Percentiles rank a stretch among this genome's conserved stretches.
These are phyloP conservation scores for Medicago ruthenica DNA, from an alignment of 306 rosid species.

Conservation along the genomic window DNA sequence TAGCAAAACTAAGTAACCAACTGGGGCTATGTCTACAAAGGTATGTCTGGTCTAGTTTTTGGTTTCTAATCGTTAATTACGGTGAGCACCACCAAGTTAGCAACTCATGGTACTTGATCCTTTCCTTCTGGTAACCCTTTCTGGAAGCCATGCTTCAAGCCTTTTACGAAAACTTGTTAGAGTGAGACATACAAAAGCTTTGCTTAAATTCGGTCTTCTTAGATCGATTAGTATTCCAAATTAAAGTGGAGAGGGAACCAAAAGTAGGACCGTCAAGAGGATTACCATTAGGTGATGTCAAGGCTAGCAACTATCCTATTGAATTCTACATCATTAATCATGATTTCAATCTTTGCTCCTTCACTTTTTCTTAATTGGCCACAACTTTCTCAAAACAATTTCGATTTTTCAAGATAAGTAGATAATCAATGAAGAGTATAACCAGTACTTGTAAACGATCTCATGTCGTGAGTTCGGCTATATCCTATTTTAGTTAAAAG, in stretches of 20 bases:
- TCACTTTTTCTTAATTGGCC: not conserved
- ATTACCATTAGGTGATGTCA: no score
- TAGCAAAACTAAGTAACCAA: no score
- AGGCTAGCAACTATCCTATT: no score
- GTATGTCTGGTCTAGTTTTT: not conserved
- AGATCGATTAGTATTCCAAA: not conserved
- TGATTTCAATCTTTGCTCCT: not conserved
- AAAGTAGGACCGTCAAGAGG: no score
- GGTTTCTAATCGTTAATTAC: not conserved
- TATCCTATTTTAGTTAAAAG: constrained; percentile 24
- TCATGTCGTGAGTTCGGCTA: not conserved
- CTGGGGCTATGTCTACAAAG: no score
- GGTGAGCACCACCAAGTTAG: not conserved
- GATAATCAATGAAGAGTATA: not conserved
- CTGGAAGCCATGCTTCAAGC: not conserved
- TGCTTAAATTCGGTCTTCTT: no score
- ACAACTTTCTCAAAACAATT: not conserved
- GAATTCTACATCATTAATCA: not conserved
- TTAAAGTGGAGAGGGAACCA: no score
- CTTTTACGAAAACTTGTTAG: not conserved
- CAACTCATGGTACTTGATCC: not conserved
- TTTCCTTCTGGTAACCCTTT: not conserved
- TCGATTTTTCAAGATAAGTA: not conserved
- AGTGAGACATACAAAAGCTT: no score
- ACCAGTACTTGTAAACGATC: not conserved